These are phyloP conservation scores for Colletotrichum scovillei DNA, from an alignment of 2,329 filamentous ascomycete genomes.

Conservation along the genomic window DNA sequence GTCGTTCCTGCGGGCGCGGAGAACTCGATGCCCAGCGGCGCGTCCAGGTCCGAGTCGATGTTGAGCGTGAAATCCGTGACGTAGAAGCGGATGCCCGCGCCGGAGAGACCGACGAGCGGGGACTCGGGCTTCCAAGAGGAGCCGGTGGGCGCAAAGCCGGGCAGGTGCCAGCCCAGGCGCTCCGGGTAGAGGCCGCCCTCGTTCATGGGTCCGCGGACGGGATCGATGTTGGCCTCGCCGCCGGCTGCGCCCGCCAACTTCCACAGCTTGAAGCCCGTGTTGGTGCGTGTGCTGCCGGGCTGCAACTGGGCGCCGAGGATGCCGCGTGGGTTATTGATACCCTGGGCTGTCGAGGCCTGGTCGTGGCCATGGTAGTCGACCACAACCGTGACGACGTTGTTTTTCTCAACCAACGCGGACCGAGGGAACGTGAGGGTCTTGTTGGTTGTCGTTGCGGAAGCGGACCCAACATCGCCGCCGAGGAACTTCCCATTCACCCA, in stretches of 20 bases:
- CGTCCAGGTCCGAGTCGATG: conserved; percentile 67
- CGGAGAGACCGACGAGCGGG: conserved; percentile 17
- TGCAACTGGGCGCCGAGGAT: conserved; percentile 68
- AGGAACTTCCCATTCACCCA: conserved; percentile 75
- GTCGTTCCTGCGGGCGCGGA: conserved; percentile 41
- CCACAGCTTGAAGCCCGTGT: conserved; percentile 66
- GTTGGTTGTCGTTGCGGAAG: conserved; percentile 53
- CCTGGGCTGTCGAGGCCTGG: conserved; percentile 70
- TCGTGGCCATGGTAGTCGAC: conserved; percentile 79
- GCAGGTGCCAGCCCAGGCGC: conserved; percentile 71
- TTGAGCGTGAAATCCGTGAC: conserved; percentile 65
- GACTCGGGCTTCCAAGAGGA: conserved; percentile 48
- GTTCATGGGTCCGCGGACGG: conserved; percentile 71
- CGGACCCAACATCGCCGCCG: conserved; percentile 70
- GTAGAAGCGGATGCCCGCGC: conserved; percentile 69
- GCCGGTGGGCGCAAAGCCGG: conserved; percentile 54
- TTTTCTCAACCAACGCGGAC: conserved; percentile 58
- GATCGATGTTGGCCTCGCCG: conserved; percentile 71
- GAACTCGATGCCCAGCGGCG: conserved; percentile 71
- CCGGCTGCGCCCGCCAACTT: conserved; percentile 76
- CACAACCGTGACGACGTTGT: conserved; percentile 73
- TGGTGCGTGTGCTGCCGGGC: conserved; percentile 38
- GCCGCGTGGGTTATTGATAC: conserved; percentile 71
- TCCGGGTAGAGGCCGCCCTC: conserved; percentile 74
- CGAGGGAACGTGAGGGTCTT: conserved; percentile 65